Conservation (phyloP, 352 stramenopile genomes). For the Globisporangium middletonii region DNA sequence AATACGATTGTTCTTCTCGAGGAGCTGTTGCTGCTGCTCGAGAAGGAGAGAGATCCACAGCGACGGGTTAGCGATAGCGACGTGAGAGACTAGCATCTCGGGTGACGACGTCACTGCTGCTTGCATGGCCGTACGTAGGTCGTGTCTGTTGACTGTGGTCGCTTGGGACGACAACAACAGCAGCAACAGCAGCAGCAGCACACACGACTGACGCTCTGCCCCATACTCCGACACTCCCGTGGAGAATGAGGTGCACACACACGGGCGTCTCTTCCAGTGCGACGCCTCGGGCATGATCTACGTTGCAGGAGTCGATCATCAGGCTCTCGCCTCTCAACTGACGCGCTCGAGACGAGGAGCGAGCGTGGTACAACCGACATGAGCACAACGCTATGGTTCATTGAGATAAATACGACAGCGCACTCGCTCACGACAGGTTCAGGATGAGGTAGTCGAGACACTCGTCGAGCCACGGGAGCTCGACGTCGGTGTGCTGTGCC, state of each 20-base stretch:
- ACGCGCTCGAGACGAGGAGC: too few relatives aligned
- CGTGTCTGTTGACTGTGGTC: background rate
- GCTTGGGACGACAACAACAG: too few relatives aligned
- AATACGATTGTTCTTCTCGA: background rate
- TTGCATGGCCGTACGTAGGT: constrained; percentile 3
- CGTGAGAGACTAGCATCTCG: too few relatives aligned
- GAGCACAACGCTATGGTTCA: too few relatives aligned
- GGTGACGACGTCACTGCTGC: background rate
- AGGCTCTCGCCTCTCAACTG: too few relatives aligned
- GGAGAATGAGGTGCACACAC: too few relatives aligned
- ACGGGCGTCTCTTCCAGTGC: background rate
- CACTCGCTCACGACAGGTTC: constrained; percentile 10
- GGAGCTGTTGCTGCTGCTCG: background rate
- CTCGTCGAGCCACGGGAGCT: constrained; percentile 18
- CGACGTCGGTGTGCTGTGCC: constrained; percentile 15
- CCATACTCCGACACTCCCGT: background rate
- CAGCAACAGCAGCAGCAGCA: constrained; percentile 3
- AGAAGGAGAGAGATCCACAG: too few relatives aligned
- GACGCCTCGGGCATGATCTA: background rate
- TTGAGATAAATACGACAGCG: too few relatives aligned
- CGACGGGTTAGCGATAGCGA: background rate
- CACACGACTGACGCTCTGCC: background rate
- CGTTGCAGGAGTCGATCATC: too few relatives aligned
- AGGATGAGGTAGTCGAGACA: constrained; percentile 27
- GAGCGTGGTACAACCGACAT: too few relatives aligned